Evolutionary conservation across 2,329 filamentous ascomycete species (phyloP), one percentile per base, ranked within the genome.

Genomic region (Colletotrichum ledebouriae): DNA sequence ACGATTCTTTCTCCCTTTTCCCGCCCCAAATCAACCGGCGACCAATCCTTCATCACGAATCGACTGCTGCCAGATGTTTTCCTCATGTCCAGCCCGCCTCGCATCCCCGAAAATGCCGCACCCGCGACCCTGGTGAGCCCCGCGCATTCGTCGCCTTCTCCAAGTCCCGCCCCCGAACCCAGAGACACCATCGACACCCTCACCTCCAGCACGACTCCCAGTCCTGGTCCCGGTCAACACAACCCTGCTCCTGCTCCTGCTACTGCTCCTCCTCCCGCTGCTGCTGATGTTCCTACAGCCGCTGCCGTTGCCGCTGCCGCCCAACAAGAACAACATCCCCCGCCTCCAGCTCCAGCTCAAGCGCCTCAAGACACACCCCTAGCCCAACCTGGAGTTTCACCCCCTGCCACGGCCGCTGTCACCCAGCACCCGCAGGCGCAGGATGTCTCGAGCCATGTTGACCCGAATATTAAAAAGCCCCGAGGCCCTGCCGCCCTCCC

Each of bases 31-130:
- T 12, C 70, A 67, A 58, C 64, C 61, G 70, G 72, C 70, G 73
- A 75, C 73, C 73, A 73, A 72, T 70, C 65, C 73, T 73, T 72
- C 72, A 73, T 74, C 73, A 73, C 69, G 63, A 70, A 59, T 63
- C 64, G 61, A 72, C 67, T 69, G 70, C 73, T 78, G 81, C 82
- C 84, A 83, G 79, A 87, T 87, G 86, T 84, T 80, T 78, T 80
- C 81, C 85, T 83, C 85, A 88, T 88, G 86, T 87, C 85, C 80
- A 84, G 78, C 76, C 80, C 81, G 81, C 79, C 79, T 77, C 77
- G 76, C 77, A 78, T 80, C 76, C 78, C 78, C 80, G 83, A 85
- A 85, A 84, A 86, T 87, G 84, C 83, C 84, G 83, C 85, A 85
- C 76, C 75, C 76, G 77, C 82, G 77, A 80, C 78, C 76, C 76